Conservation (phyloP, 1,284 basidiomycete genomes). For the Tilletia walkeri region DNA sequence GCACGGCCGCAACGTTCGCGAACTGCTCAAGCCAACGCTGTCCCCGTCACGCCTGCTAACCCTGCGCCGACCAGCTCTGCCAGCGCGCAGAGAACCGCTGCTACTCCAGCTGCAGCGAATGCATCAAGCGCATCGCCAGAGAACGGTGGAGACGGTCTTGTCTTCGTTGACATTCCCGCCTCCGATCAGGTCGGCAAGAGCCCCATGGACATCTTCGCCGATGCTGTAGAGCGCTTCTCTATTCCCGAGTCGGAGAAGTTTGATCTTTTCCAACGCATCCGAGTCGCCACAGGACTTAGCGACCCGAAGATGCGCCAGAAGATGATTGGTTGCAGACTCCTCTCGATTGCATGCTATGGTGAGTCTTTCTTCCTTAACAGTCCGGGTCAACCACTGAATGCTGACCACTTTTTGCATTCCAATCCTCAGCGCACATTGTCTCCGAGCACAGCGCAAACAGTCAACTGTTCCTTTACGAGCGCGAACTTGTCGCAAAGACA, state of each 20-base stretch:
- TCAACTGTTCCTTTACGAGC: slow-evolving; percentile 88
- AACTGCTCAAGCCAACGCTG: neutral
- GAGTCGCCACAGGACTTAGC: slow-evolving; percentile 70
- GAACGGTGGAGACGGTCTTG: slow-evolving; percentile 35
- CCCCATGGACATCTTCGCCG: slow-evolving; percentile 64
- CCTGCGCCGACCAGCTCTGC: neutral
- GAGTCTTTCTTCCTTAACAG: slow-evolving; percentile 27
- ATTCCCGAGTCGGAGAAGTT: slow-evolving; percentile 83
- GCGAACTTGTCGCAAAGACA: slow-evolving; percentile 66
- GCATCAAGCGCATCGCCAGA: slow-evolving; percentile 20
- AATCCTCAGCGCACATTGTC: slow-evolving; percentile 33
- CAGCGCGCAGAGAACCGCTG: neutral
- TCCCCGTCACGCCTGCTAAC: slow-evolving; percentile 3
- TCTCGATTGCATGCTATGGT: slow-evolving; percentile 81
- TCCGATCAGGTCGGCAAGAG: slow-evolving; percentile 26
- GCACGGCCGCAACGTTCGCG: slow-evolving; percentile 4
- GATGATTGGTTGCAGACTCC: slow-evolving; percentile 75
- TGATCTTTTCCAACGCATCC: slow-evolving; percentile 82
- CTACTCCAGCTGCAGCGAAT: neutral
- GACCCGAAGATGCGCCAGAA: slow-evolving; percentile 71
- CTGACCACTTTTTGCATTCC: neutral
- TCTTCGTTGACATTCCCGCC: slow-evolving; percentile 36
- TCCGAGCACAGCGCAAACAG: slow-evolving; percentile 73
- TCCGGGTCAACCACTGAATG: no score
- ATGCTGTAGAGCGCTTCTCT: slow-evolving; percentile 69